Evolutionary conservation across 2,329 filamentous ascomycete genomes (phyloP).

Genomic region (Xylariaceae sp.): DNA sequence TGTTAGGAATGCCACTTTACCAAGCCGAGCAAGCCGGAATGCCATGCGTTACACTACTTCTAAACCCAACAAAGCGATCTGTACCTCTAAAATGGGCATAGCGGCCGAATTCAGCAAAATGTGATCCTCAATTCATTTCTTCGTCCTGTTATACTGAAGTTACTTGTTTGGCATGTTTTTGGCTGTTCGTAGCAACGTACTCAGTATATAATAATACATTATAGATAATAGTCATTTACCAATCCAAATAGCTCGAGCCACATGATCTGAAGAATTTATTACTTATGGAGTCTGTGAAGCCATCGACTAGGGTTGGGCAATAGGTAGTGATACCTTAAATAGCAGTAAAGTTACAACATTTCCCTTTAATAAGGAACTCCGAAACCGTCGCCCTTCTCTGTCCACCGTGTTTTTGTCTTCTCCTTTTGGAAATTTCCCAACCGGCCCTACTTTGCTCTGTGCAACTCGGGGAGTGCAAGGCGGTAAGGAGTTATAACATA

Average conservation of each 20-base stretch:
- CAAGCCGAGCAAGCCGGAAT: constrained; percentile 5
- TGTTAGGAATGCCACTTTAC: not conserved
- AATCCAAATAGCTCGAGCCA: no score
- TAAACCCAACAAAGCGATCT: constrained; percentile 22
- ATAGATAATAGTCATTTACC: no score
- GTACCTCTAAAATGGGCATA: constrained; percentile 3
- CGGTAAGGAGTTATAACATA: constrained; percentile 6
- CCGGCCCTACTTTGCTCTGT: constrained; percentile 20
- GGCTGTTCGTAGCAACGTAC: constrained; percentile 12
- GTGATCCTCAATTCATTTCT: not conserved
- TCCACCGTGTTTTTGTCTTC: constrained; percentile 18
- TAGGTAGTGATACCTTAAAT: constrained; percentile 3
- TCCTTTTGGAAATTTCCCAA: constrained; percentile 21
- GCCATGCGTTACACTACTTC: not conserved
- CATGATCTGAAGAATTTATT: constrained; percentile 2
- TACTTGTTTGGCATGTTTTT: constrained; percentile 27
- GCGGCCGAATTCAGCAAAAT: constrained; percentile 10
- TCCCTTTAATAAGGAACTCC: constrained; percentile 26
- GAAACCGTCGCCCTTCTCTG: constrained; percentile 25
- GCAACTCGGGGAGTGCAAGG: constrained; percentile 12
- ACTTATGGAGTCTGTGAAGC: not conserved
- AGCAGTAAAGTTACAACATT: constrained; percentile 9
- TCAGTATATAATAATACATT: not conserved
- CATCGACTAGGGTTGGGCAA: not conserved
- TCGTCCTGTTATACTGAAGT: not conserved